Evolutionary conservation across 108 stramenopile genomes (phyloP), one percentile per base, ranked within the genome.

Genomic region (Nitzschia putrida): DNA sequence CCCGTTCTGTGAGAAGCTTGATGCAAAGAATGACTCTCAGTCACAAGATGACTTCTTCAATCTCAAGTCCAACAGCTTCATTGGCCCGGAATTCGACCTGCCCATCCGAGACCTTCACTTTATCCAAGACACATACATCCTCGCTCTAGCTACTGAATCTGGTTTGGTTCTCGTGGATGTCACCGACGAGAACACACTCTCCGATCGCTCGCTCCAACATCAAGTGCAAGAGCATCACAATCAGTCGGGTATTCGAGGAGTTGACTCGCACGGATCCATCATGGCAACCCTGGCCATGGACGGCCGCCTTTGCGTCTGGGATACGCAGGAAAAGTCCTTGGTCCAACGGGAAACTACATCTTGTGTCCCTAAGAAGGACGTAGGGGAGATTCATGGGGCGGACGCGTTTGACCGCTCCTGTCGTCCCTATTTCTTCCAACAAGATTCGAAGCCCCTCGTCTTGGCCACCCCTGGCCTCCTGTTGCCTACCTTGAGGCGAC

Each of bases 141-240:
- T 91, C 2, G 83, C 81, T 39, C 71, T 89, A 61, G 89, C 81
- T 11, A 78, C 81, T 21, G 92, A 91, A 74, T 44, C 83, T 13
- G 85, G 83, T 0, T 52, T 88, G 61, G 43, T 64, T n/a, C 55
- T 94, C 1, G 78, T 83, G 39, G 71, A 84, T 64, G 87, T 70
- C 22, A 61, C 75, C 12, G 59, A 57, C 64, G 29, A 38, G 10
- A 55, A 70, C 0, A 76, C 76, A 10, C 24, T 72, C 13, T 61
- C 45, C 13, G 40, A 61, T 25, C 57, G 53, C 60, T 23, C 63
- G 16, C 59, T 88, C 63, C 78, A 68, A 21, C 67, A 78, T 8
- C 71, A 85, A 64, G 40, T 66, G 40, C 39, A 50, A 26, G 79
- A 80, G 47, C 73, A 73, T 20, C 80, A 85, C 54, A 57, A 58